phyloP scores from a whole-genome alignment of 345 rosid species.

The Erysimum cheiranthoides region DNA sequence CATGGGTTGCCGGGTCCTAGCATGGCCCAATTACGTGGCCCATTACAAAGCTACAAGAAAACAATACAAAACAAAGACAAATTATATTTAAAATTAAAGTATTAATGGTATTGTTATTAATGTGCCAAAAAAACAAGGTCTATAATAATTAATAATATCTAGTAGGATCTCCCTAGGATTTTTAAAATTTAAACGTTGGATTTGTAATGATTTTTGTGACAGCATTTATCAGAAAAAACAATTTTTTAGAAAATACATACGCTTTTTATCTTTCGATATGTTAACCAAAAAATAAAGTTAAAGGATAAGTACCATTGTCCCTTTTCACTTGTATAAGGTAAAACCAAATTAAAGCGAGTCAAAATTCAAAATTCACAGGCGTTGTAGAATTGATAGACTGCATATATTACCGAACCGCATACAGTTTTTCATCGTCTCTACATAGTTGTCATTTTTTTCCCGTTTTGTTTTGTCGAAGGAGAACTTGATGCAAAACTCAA shows the following conservation, averaged over 20 bases:
- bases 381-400: not conserved
- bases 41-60: constrained; percentile 25
- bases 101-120: not conserved
- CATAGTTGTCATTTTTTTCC: not conserved
- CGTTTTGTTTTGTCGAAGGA: not conserved
- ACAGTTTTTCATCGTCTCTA: not conserved
- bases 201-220: not conserved
- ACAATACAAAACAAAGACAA: not conserved
- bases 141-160: not conserved
- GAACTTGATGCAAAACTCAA: not conserved
- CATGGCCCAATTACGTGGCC: constrained; percentile 39
- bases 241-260: not conserved
- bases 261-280: not conserved
- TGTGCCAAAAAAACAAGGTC: not conserved
- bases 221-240: not conserved
- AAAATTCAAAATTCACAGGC: not conserved
- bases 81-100: not conserved
- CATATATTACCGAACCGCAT: not conserved
- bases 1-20: constrained; percentile 43
- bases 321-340: constrained; percentile 39
- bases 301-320: constrained; percentile 5
- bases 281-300: not conserved
- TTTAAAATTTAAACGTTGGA: not conserved
- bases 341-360: constrained; percentile 23
- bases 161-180: constrained; percentile 7